Base-by-base conservation (phyloP, 2,329 filamentous ascomycete genomes). In the Sodiomyces alkalinus region DNA sequence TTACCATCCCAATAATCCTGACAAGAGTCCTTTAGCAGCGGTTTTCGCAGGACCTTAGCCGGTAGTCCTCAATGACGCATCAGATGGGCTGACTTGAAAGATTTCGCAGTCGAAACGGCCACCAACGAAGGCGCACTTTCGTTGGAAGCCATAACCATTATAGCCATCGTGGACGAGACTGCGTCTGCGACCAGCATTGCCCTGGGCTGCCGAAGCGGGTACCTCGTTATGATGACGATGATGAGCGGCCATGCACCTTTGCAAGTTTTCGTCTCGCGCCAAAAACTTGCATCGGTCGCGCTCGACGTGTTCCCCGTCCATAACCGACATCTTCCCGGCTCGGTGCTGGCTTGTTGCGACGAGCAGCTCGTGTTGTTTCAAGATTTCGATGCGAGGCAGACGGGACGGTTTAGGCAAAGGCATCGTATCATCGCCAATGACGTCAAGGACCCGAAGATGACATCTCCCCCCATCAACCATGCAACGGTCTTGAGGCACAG, bases 401-500 rank as follows among this genome's bases (percentile, higher is more conserved):
- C 26, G 17, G 36, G 36, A 6, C 44, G 35, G 14, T 63, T 61
- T 29, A 45, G 49, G 26, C 44, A 47, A 3, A 65, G 57, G 33
- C 46, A 55, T 9, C 52, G 52, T 26, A 52, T 75, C 10, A 69
- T 63, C 56, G 51, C 62, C 2, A 63, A 63, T 3, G 64, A 72
- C 39, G 54, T 53, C 2, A 54, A 53, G 19, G 57, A 68, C 23
- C 43, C 52, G 6, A 57, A 52, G 19, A 51, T 63, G 36, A 41
- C 48, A 7, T 55, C 64, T 4, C 60, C 65, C 3, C 51, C 52
- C 2, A 52, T 74, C 8, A 59, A 60, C 28, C 62, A 59, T 2
- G 55, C 62, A 4, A 50, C 58, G 7, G 58, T 53, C 18, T 45
- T 71, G 9, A 41, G 45, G 7, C 38, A 49, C 22, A 48, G 52